A percentile compares a stretch with the other conserved stretches of the same genome.
These are phyloP conservation scores for Stagonosporopsis tanaceti DNA, from an alignment of 2,329 filamentous ascomycete species.

Conservation along the genomic window DNA sequence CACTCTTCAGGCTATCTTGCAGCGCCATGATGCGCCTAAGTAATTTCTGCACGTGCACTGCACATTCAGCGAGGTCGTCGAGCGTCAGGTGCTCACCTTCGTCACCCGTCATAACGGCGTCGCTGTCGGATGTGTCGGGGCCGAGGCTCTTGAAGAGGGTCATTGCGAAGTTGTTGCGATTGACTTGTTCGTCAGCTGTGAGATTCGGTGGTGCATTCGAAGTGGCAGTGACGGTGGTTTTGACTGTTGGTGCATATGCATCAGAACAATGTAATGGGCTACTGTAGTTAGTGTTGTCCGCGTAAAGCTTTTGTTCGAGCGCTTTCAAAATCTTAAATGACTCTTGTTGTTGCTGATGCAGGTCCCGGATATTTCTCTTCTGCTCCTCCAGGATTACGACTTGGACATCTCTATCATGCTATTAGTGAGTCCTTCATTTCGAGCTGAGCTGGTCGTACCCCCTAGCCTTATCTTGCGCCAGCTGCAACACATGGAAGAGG, in stretches of 20 bases:
- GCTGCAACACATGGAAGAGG: slow-evolving; percentile 37
- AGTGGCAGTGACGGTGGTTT: background rate
- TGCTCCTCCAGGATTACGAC: slow-evolving; percentile 26
- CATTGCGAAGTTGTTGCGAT: slow-evolving; percentile 1
- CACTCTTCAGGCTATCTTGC: slow-evolving; percentile 22
- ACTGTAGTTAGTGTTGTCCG: background rate
- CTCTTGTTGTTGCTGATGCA: slow-evolving; percentile 39
- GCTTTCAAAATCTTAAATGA: slow-evolving; percentile 31
- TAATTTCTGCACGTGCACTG: slow-evolving; percentile 33
- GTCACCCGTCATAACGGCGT: slow-evolving; percentile 28
- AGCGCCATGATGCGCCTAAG: slow-evolving; percentile 29
- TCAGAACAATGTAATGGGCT: background rate
- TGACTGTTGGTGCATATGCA: background rate
- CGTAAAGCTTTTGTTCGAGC: slow-evolving; percentile 29
- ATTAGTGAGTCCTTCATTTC: background rate
- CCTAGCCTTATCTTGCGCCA: slow-evolving; percentile 34
- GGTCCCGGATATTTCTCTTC: slow-evolving; percentile 35
- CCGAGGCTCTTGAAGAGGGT: slow-evolving; percentile 5
- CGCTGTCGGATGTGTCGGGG: slow-evolving; percentile 31
- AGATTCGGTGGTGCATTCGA: background rate
- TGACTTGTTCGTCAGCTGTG: background rate
- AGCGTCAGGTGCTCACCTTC: slow-evolving; percentile 27
- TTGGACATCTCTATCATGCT: background rate
- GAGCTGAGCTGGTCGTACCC: slow-evolving; percentile 13
- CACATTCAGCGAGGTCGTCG: slow-evolving; percentile 34